A percentile compares a stretch with the other conserved stretches of the same genome.
phyloP scores from a whole-genome alignment of 2,329 filamentous ascomycete genomes.

The Parastagonospora nodorum region DNA sequence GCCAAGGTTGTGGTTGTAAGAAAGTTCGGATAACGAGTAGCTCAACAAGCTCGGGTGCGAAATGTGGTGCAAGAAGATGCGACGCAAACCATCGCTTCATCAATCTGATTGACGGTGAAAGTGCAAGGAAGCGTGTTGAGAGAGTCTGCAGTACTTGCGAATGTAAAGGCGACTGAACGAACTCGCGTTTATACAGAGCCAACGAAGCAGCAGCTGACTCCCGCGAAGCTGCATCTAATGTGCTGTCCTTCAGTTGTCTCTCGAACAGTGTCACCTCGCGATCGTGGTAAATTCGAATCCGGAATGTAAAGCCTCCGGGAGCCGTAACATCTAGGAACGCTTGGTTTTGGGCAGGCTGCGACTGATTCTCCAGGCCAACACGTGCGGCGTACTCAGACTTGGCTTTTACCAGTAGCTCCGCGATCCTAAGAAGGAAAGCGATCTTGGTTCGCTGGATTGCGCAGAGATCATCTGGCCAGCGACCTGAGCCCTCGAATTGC shows the following conservation, averaged over 20 bases:
- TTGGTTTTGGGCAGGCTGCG: slow-evolving; percentile 71
- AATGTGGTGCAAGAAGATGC: slow-evolving; percentile 78
- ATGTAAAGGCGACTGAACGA: slow-evolving; percentile 74
- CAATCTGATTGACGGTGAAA: slow-evolving; percentile 82
- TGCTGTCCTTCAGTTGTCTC: slow-evolving; percentile 76
- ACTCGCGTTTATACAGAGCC: slow-evolving; percentile 71
- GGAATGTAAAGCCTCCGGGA: slow-evolving; percentile 73
- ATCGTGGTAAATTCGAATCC: slow-evolving; percentile 86
- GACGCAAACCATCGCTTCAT: slow-evolving; percentile 87
- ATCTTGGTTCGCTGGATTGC: slow-evolving; percentile 94
- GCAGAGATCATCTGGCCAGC: slow-evolving; percentile 89
- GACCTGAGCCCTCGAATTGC: slow-evolving; percentile 89
- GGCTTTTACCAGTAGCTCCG: slow-evolving; percentile 69
- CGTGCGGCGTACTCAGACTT: slow-evolving; percentile 67
- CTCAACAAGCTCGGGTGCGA: slow-evolving; percentile 82
- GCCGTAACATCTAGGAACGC: slow-evolving; percentile 84
- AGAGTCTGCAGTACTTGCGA: slow-evolving; percentile 80
- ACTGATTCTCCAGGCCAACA: slow-evolving; percentile 80
- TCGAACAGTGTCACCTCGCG: slow-evolving; percentile 82
- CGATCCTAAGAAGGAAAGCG: slow-evolving; percentile 79
- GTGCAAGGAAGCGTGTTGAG: slow-evolving; percentile 76
- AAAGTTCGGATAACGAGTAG: slow-evolving; percentile 80
- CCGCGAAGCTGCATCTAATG: slow-evolving; percentile 65
- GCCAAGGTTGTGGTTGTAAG: slow-evolving; percentile 80
- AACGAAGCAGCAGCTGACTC: slow-evolving; percentile 74